Conservation (phyloP, 768 basidiomycete genomes). For the Phallus indusiatus region DNA sequence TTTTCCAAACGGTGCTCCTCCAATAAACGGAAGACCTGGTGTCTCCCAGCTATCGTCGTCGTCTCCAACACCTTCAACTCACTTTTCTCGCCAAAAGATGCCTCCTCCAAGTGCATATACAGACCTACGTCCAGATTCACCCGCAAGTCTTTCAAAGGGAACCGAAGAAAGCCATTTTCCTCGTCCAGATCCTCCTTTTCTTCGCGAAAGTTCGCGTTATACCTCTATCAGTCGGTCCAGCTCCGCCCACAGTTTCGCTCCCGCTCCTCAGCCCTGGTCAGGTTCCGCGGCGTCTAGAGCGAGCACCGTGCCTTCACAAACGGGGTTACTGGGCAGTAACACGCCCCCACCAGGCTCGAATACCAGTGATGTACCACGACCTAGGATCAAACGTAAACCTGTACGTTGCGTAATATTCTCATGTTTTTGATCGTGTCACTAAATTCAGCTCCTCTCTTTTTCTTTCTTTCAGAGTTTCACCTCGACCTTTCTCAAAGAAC, state of each 20-base stretch:
- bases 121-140: conserved; percentile 18
- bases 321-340: not conserved
- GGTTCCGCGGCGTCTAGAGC: not conserved
- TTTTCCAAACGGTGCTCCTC: conserved; percentile 12
- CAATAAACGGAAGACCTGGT: conserved; percentile 18
- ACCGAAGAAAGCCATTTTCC: conserved; percentile 12
- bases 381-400: not conserved
- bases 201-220: not conserved
- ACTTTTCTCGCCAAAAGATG: conserved; percentile 15
- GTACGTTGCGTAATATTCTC: not conserved
- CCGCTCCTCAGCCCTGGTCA: not conserved
- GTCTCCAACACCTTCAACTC: conserved; percentile 10
- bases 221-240: not conserved
- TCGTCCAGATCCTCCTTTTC: conserved; percentile 8
- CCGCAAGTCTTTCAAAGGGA: conserved; percentile 11
- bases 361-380: not conserved
- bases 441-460: too few relatives aligned
- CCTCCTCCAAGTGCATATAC: conserved; percentile 12
- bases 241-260: conserved; percentile 1
- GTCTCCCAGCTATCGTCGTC: conserved; percentile 23
- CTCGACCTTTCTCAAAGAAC: conserved; percentile 19
- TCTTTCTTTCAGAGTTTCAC: conserved; percentile 11
- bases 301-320: not conserved
- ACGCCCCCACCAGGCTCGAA: not conserved
- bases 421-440: too few relatives aligned